Base-by-base conservation (phyloP, 2,329 filamentous ascomycete genomes). In the Leptographium flavum region DNA sequence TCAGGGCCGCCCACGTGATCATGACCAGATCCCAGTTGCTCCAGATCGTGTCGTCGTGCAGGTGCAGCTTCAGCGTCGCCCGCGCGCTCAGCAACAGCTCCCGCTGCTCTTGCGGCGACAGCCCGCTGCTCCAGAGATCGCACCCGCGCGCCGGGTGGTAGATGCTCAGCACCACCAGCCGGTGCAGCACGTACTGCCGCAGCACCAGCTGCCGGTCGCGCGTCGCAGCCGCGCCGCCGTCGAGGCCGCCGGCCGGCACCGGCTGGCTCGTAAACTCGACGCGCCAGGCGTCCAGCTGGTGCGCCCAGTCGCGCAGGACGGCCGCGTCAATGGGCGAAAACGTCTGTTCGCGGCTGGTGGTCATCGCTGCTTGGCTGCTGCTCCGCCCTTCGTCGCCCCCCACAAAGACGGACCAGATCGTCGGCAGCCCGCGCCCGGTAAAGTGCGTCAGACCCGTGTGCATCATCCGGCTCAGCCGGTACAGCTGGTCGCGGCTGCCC, bases 21-120 rank as follows among this genome's bases (percentile, higher is more conserved):
- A 51, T 50, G 32, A 51, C 45, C 9, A 51, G 42, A 38, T 51
- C 49, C 49, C 49, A 51, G 44, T 51, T 51, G 42, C 43, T 35
- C 49, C 49, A 51, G 42, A 51, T 51, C 22, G 17, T 36, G 41
- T 47, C 44, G 42, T 51, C 49, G 39, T 49, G 42, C 14, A 39
- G 32, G 37, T 51, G 48, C 23, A 51, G 47, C 28, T 51, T 48
- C 14, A 51, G 44, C 4, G 49, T 48, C 15, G 49, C 49, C 5
- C 49, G 46, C 3, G 49, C 49, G 15, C 42, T 46, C 10, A 49
- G 39, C 22, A 51, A 32, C 27, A 51, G 47, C 42, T 51, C 49
- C 37, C 45, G 45, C 43, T 50, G 49, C 15, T 51, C 49, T 11
- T 43, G 47, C 4, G 47, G 49, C 10, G 49, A 50, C 28, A 45